A percentile compares a stretch with the other conserved stretches of the same genome.
These are phyloP conservation scores for Fraxinus dipetala DNA, from an alignment of 305 asterid species.

Conservation along the genomic window DNA sequence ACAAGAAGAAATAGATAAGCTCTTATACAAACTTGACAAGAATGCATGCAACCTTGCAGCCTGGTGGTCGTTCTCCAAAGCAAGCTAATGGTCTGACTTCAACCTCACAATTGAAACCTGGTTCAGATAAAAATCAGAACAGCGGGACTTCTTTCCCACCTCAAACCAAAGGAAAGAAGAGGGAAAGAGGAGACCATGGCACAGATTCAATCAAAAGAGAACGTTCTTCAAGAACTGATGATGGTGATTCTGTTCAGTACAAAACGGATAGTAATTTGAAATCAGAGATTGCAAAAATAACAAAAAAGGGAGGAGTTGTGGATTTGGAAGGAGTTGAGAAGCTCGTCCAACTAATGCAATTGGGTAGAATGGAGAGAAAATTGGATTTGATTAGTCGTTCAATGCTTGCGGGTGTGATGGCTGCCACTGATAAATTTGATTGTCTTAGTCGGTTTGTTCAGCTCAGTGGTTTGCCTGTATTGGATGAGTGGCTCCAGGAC, in stretches of 20 bases:
- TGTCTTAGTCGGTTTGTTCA: constrained; percentile 78
- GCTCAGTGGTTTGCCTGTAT: constrained; percentile 66
- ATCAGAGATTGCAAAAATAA: constrained; percentile 62
- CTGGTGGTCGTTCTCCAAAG: constrained; percentile 83
- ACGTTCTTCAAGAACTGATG: constrained; percentile 55
- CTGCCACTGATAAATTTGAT: constrained; percentile 75
- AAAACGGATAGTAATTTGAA: constrained; percentile 56
- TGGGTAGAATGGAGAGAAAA: constrained; percentile 59
- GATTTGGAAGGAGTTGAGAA: constrained; percentile 86
- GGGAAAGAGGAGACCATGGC: constrained; percentile 78
- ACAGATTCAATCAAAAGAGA: constrained; percentile 66
- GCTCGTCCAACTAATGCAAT: constrained; percentile 76
- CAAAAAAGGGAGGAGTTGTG: constrained; percentile 65
- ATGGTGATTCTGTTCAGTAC: constrained; percentile 42
- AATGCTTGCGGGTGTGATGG: constrained; percentile 72
- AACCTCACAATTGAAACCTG: constrained; percentile 57
- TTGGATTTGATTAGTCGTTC: constrained; percentile 62
- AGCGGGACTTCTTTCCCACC: constrained; percentile 51
- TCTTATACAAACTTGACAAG: constrained; percentile 52
- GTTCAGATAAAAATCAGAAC: constrained; percentile 54
- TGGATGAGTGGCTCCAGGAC: constrained; percentile 98
- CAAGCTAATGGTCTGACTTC: constrained; percentile 52
- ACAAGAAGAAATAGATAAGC: constrained; percentile 68
- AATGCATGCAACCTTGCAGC: constrained; percentile 65
- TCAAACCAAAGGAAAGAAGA: constrained; percentile 77